phyloP scores from a whole-genome alignment of 23 red algal species.

The Agarophyton chilense region DNA sequence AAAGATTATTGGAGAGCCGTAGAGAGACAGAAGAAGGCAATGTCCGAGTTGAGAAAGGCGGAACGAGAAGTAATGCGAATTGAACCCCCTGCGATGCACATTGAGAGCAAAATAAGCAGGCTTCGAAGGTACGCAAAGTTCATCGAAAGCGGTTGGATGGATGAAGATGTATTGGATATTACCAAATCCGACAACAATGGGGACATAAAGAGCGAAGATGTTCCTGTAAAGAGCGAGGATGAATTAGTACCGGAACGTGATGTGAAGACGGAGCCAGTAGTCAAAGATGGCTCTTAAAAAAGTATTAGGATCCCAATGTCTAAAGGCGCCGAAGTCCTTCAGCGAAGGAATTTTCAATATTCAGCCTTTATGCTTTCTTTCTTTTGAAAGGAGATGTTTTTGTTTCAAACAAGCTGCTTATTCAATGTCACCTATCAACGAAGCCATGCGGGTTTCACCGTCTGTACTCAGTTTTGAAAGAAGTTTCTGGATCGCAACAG shows the following conservation, averaged over 20 bases:
- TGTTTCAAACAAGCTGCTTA: too few species aligned
- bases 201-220: neutral
- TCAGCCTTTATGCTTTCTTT: too few species aligned
- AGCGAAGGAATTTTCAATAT: too few species aligned
- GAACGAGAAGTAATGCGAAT: conserved; percentile 50
- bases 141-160: conserved; percentile 61
- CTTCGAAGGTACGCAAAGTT: conserved; percentile 60
- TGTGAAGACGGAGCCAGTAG: neutral
- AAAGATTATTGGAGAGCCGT: conserved; percentile 54
- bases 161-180: conserved; percentile 36
- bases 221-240: neutral
- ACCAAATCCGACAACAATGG: neutral
- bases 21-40: conserved; percentile 32
- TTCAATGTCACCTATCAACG: too few species aligned
- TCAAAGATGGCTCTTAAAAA: neutral
- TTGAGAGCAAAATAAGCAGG: conserved; percentile 59
- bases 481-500: too few species aligned
- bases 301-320: too few species aligned
- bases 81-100: conserved; percentile 48
- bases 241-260: neutral
- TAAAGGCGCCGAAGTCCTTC: too few species aligned
- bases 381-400: too few species aligned
- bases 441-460: too few species aligned
- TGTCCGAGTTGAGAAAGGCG: conserved; percentile 22
- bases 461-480: too few species aligned